Evolutionary conservation across 2,329 filamentous ascomycete species (phyloP).

Genomic region (Teratosphaeria zuluensis): DNA sequence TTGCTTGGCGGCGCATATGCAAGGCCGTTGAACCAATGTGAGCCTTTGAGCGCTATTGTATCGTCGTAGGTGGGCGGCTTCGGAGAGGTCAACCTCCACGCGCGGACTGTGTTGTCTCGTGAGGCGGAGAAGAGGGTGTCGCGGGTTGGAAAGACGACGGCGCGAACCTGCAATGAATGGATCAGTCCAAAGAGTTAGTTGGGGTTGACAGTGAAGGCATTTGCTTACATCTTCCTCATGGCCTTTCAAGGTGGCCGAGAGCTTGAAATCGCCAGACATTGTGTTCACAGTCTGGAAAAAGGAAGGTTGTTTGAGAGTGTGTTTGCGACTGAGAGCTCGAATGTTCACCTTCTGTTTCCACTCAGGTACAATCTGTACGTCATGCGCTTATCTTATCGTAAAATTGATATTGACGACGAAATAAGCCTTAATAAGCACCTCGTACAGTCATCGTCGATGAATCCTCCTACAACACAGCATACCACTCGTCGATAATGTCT

Average conservation of each 20-base stretch:
- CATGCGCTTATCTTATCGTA: neutral
- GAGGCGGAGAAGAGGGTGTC: slow-evolving; percentile 74
- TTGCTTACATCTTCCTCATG: slow-evolving; percentile 83
- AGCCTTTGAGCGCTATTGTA: slow-evolving; percentile 67
- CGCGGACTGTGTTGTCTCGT: slow-evolving; percentile 78
- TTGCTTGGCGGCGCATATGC: slow-evolving; percentile 62
- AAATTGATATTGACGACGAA: neutral
- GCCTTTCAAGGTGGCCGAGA: slow-evolving; percentile 79
- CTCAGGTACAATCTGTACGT: neutral
- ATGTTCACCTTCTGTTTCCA: neutral
- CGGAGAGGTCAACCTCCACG: slow-evolving; percentile 64
- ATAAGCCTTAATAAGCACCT: no score
- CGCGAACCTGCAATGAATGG: slow-evolving; percentile 59
- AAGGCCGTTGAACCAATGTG: slow-evolving; percentile 79
- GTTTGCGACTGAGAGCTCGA: neutral
- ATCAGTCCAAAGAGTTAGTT: neutral
- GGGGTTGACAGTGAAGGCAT: neutral
- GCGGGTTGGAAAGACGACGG: slow-evolving; percentile 65
- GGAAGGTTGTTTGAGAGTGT: neutral
- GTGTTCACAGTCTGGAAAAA: neutral
- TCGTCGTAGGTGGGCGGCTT: slow-evolving; percentile 64
- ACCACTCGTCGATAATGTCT: no score
- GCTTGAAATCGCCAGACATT: slow-evolving; percentile 59
- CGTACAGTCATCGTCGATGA: no score
- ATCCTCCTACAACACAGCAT: no score